phyloP scores from a whole-genome alignment of 1,284 basidiomycete species.

The Baeospora myosura region DNA sequence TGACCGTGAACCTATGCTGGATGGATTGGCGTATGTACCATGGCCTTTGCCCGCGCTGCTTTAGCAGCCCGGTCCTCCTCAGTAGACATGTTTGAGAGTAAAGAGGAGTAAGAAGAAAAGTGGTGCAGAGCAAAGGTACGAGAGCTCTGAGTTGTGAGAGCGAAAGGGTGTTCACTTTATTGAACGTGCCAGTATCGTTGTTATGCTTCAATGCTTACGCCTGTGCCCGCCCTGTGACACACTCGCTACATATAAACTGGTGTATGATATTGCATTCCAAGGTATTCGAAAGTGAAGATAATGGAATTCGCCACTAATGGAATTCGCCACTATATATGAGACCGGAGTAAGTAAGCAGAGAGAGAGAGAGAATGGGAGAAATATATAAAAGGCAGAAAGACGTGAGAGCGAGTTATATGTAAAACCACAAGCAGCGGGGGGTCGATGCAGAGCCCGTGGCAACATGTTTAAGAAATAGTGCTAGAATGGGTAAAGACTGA shows the following conservation, averaged over 20 bases:
- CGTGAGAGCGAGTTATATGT: conserved; percentile 7
- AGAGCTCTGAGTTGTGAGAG: no score
- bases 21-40: conserved; percentile 38
- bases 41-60: conserved; percentile 70
- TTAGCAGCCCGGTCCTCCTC: conserved; percentile 74
- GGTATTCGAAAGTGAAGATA: background rate
- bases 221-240: no score
- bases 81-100: conserved; percentile 31
- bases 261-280: no score
- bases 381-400: conserved; percentile 18
- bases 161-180: no score
- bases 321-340: conserved; percentile 29
- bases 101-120: conserved; percentile 2
- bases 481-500: conserved; percentile 47
- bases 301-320: background rate
- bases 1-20: conserved; percentile 10
- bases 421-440: no score
- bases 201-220: no score
- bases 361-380: conserved; percentile 16
- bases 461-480: conserved; percentile 11
- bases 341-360: conserved; percentile 11
- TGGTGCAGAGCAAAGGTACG: no score
- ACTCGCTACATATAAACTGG: no score
- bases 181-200: no score
- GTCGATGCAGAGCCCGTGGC: no score